Evolutionary conservation across 345 rosid species (phyloP).

Genomic region (Camelina sativa): DNA sequence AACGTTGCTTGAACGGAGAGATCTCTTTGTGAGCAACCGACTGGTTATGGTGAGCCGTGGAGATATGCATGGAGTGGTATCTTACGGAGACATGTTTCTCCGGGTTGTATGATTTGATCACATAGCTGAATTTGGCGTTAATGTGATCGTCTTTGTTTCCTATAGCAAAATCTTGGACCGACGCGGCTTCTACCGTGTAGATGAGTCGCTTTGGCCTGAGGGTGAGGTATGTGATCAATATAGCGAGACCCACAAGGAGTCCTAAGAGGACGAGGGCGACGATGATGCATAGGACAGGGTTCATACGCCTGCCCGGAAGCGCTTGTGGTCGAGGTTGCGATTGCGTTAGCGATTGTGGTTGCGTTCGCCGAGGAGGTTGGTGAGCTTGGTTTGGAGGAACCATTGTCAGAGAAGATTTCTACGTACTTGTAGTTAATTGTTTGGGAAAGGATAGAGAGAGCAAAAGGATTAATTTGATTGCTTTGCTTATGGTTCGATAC

Average conservation of each 20-base stretch:
- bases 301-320: conserved; percentile 29
- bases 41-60: conserved; percentile 61
- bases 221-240: conserved; percentile 71
- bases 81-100: conserved; percentile 62
- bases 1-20: conserved; percentile 69
- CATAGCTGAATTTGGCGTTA: conserved; percentile 60
- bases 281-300: conserved; percentile 41
- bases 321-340: conserved; percentile 26
- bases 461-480: conserved; percentile 27
- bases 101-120: conserved; percentile 64
- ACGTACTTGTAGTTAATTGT: background rate
- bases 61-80: conserved; percentile 61
- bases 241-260: conserved; percentile 55
- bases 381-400: conserved; percentile 34
- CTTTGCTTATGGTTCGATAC: conserved; percentile 32
- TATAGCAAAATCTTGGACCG: conserved; percentile 55
- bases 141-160: conserved; percentile 58
- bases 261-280: conserved; percentile 41
- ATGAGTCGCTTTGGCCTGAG: conserved; percentile 62
- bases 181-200: conserved; percentile 62
- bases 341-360: conserved; percentile 25
- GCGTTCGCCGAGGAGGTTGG: conserved; percentile 39
- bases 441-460: conserved; percentile 14
- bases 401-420: conserved; percentile 28
- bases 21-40: conserved; percentile 56